Base-by-base conservation (phyloP, 83 land plant species). In the Diphasiastrum complanatum region DNA sequence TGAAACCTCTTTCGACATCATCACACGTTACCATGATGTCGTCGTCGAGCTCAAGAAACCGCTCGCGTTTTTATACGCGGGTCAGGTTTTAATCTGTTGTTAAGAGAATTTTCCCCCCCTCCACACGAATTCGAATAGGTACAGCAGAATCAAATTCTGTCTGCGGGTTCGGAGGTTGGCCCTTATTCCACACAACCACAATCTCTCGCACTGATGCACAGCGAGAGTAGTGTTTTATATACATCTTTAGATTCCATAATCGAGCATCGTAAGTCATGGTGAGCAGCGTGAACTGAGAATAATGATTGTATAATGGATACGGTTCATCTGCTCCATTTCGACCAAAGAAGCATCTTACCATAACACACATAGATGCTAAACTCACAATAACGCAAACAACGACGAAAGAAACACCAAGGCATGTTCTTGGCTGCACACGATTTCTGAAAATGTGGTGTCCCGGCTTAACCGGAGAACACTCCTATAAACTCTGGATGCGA, bases 221-320 rank as follows among this genome's bases (percentile, higher is more conserved):
- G 55, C 87, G 80, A 14, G 96, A 89, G 60, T 89, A 89, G 63
- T 89, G 96, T 66, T 83, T 85, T 25, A 83, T 75, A 62, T 75
- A 89, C 82, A 85, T 77, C 48, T 89, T 83, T 40, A 89, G 61
- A 62, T 89, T 89, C 91, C 91, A 85, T 3, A 91, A 74, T 32
- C 97, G 68, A 8, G 89, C 89, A 35, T 91, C 97, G 58, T 84
- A 87, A 5, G 93, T 91, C 97, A 91, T 91, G 0, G 97, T 85
- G 5, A 91, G 47, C 55, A 91, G 18, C 27, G 97, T 87, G 65
- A 91, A 91, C 79, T 91, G 89, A 14, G 97, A 91, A 65, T 75
- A 84, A 22, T 81, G 83, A 3, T 83, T 90, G 20, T 81, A 75
- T 31, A 78, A 49, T 0, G 78, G 71, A 55, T 91, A 91, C 51